phyloP scores from a whole-genome alignment of 1,284 basidiomycete species.

The Ganoderma boninense region DNA sequence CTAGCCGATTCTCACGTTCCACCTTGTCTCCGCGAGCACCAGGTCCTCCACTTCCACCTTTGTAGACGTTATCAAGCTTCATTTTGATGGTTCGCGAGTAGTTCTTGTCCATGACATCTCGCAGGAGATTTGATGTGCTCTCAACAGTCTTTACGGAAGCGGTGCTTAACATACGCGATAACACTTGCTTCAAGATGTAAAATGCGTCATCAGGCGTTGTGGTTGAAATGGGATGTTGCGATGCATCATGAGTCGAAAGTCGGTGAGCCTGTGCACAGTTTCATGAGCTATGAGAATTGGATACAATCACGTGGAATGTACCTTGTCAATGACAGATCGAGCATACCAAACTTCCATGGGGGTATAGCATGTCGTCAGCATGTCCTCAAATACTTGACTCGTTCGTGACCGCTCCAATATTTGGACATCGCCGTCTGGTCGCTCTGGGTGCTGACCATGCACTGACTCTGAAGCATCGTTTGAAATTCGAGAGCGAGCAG shows the following conservation, averaged over 20 bases:
- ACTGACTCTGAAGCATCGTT: not conserved
- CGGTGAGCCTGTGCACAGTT: conserved; percentile 65
- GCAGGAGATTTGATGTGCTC: conserved; percentile 67
- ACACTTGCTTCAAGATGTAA: conserved; percentile 89
- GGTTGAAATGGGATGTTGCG: conserved; percentile 68
- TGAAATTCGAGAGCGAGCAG: conserved; percentile 7
- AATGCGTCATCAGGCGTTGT: conserved; percentile 93
- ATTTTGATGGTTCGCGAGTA: conserved; percentile 81
- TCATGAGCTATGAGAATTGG: conserved; percentile 9
- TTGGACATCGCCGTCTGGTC: conserved; percentile 35
- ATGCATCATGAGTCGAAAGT: conserved; percentile 71
- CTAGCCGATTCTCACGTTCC: conserved; percentile 79
- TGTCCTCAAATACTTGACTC: conserved; percentile 69
- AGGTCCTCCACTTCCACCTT: conserved; percentile 48
- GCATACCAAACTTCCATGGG: conserved; percentile 95
- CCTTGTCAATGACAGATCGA: conserved; percentile 90
- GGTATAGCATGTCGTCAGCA: conserved; percentile 81
- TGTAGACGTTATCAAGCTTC: conserved; percentile 90
- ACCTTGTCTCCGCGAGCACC: conserved; percentile 70
- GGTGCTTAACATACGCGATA: conserved; percentile 78
- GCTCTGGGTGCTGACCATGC: not conserved
- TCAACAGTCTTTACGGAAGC: conserved; percentile 71
- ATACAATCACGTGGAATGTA: conserved; percentile 34
- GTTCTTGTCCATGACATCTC: conserved; percentile 82
- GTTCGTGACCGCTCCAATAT: conserved; percentile 63